Evolutionary conservation across 192 early-diverging fungal genomes (phyloP).

Genomic region (Physocladia obscura): DNA sequence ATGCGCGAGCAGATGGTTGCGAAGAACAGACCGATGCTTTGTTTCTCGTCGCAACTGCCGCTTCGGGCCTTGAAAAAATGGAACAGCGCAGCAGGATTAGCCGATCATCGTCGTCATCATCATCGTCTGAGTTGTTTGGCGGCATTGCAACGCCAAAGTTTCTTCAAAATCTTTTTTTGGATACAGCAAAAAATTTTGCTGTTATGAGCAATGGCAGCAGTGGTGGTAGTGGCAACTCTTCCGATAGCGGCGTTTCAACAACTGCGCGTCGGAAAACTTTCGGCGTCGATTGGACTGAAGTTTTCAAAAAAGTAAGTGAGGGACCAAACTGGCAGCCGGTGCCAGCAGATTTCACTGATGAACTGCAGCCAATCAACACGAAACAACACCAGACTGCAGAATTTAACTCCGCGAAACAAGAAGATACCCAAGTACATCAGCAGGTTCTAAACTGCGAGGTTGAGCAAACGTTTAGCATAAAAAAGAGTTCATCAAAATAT

Average conservation of each 20-base stretch:
- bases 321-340: too few species aligned
- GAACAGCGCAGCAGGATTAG: background rate
- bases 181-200: background rate
- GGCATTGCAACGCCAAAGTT: background rate
- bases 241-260: too few species aligned
- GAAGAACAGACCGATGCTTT: background rate
- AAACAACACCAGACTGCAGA: background rate
- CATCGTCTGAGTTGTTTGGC: background rate
- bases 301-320: too few species aligned
- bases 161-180: background rate
- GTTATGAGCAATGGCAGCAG: background rate
- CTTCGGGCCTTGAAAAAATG: background rate
- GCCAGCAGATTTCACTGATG: background rate
- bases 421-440: background rate
- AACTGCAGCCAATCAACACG: background rate
- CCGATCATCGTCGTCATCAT: background rate
- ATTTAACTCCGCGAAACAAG: background rate
- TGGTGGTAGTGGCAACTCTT: too few species aligned
- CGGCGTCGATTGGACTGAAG: too few species aligned
- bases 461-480: too few species aligned
- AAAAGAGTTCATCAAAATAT: slow-evolving; percentile 2
- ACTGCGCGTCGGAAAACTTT: too few species aligned
- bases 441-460: background rate
- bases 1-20: background rate
- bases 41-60: background rate